Evolutionary conservation across 176 grass and related monocot species (phyloP), one percentile per base, ranked within the genome.

Genomic region (Oryza longistaminata): DNA sequence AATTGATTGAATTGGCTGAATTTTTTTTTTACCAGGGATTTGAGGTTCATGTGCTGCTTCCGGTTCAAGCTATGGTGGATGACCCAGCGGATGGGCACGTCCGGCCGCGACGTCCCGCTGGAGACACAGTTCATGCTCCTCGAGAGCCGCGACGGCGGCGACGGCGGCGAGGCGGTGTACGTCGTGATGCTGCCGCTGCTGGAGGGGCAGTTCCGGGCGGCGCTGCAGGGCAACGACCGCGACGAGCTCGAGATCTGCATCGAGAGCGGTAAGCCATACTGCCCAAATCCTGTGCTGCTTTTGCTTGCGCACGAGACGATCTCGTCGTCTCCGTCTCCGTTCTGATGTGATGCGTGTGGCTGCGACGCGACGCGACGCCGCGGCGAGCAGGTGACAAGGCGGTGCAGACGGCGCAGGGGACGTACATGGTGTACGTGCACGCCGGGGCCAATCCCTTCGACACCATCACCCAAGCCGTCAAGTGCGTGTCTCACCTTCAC

Each of bases 51-150:
- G 86, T 92, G 90, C 77, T 81, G 71, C 52, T 94, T 94, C 86
- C 92, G 92, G 80, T 89, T 94, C 83, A 94, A 94, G 83, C 80
- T 94, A 15, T 94, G 92, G 92, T 91, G 92, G 89, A 94, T 91
- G 89, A 86, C 92, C 35, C 89, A 94, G 86, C 27, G 70, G 69
- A 94, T 94, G 92, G 92, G 92, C 27, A 83, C 71, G 70, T 70
- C 33, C 34, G 78, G 90, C n/a, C 81, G 82, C 29, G 86, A 88
- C 33, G 85, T 92, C 46, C 90, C 86, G 61, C 86, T 88, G 67
- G 90, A 92, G 72, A 92, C 90, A 21, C 90, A 92, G 80, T 92
- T 92, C 73, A 76, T 92, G 86, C 82, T 92, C 45, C 22, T 91
- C 24, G 85, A 91, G 85, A 78, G 68, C 68, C 81, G 22, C 11